Percentiles rank a stretch among this genome's conserved stretches.
These are phyloP conservation scores for Tylopilus intermedius DNA, from an alignment of 768 basidiomycete species.

Conservation along the genomic window DNA sequence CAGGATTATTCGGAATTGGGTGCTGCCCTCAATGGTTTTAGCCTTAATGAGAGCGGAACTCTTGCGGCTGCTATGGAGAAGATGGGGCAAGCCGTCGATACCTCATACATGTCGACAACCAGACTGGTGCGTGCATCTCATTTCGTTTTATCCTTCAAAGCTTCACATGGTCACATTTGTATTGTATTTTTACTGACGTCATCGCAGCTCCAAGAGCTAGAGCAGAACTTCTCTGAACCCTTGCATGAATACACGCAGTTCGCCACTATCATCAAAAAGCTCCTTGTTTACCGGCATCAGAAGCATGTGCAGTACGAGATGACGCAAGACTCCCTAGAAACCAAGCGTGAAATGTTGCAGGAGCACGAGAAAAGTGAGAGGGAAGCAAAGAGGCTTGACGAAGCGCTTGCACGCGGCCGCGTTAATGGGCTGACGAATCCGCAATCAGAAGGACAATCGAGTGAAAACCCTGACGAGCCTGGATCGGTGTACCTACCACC, in stretches of 20 bases:
- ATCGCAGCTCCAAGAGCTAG: conserved; percentile 82
- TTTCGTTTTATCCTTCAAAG: background rate
- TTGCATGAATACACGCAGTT: conserved; percentile 95
- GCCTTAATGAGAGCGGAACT: conserved; percentile 73
- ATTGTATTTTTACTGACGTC: conserved; percentile 3
- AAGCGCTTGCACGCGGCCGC: conserved; percentile 68
- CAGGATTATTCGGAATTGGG: conserved; percentile 90
- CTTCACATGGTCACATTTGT: background rate
- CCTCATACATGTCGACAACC: conserved; percentile 89
- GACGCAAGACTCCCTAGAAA: conserved; percentile 86
- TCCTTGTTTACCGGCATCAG: conserved; percentile 92
- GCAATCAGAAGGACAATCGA: conserved; percentile 29
- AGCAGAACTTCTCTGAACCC: conserved; percentile 93
- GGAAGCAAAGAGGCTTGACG: conserved; percentile 85
- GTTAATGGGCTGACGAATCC: conserved; percentile 25
- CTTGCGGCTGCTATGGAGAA: conserved; percentile 88
- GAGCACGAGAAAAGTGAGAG: conserved; percentile 90
- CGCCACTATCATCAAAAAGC: conserved; percentile 87
- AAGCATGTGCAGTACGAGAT: conserved; percentile 98
- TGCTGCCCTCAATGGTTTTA: conserved; percentile 88
- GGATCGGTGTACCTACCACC: conserved; percentile 59
- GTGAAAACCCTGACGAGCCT: conserved; percentile 37
- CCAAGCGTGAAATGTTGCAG: conserved; percentile 77
- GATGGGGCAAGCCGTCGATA: conserved; percentile 93
- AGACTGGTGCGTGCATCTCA: conserved; percentile 56